phyloP scores from a whole-genome alignment of 2,329 filamentous ascomycete species.

The Didymella segeticola region DNA sequence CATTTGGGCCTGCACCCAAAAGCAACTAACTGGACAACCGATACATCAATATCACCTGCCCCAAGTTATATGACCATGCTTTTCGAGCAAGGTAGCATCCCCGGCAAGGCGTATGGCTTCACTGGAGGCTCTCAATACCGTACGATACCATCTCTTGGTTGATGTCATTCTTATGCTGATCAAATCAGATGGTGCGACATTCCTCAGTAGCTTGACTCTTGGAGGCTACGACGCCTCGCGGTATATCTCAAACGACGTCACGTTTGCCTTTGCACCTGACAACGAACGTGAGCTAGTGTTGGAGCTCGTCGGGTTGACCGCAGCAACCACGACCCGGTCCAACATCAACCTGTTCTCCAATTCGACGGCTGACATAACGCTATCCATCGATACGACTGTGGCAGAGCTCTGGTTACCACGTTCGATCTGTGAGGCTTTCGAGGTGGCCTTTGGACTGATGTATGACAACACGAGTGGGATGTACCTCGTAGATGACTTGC shows the following conservation, averaged over 20 bases:
- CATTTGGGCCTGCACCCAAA: slow-evolving; percentile 58
- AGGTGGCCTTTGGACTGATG: slow-evolving; percentile 66
- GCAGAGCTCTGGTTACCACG: slow-evolving; percentile 57
- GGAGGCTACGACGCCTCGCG: slow-evolving; percentile 73
- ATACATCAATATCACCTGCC: slow-evolving; percentile 53
- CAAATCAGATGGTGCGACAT: slow-evolving; percentile 28
- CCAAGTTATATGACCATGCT: slow-evolving; percentile 61
- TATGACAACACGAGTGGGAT: slow-evolving; percentile 69
- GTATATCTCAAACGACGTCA: slow-evolving; percentile 65
- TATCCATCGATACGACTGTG: slow-evolving; percentile 58
- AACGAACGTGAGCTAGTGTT: slow-evolving; percentile 67
- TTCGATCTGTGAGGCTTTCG: slow-evolving; percentile 69
- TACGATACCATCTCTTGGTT: slow-evolving; percentile 46
- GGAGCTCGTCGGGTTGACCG: slow-evolving; percentile 55
- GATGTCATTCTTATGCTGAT: neutral
- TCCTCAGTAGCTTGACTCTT: slow-evolving; percentile 63
- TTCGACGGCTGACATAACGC: slow-evolving; percentile 47
- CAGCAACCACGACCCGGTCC: slow-evolving; percentile 29
- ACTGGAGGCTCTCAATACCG: slow-evolving; percentile 78
- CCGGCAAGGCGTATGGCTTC: slow-evolving; percentile 77
- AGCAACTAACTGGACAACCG: slow-evolving; percentile 59
- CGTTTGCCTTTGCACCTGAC: slow-evolving; percentile 64
- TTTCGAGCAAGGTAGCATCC: slow-evolving; percentile 64
- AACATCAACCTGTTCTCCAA: slow-evolving; percentile 44
- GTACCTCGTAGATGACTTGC: slow-evolving; percentile 67